Base-by-base conservation (phyloP, 2,329 filamentous ascomycete species). In the Ciborinia camelliae region DNA sequence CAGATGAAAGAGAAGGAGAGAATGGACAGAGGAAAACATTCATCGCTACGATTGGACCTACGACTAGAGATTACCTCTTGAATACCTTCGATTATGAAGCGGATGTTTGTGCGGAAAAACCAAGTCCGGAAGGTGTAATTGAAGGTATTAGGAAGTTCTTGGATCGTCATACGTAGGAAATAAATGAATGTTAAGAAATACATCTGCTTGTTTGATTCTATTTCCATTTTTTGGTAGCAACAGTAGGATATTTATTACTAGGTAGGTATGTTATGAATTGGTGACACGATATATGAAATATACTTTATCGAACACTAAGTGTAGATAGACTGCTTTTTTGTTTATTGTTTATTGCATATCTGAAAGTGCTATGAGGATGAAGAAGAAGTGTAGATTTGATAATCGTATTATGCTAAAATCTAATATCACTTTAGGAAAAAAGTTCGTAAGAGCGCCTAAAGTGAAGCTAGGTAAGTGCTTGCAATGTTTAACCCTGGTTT, bases 11-110 rank as follows among this genome's bases (percentile, higher is more conserved):
- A 20, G 48, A 23, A 6, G 57, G 47, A 62, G 54, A 43, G 64
- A 23, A 12, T 63, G 66, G 62, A 63, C 73, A 75, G 35, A 78
- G 77, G 12, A 81, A 76, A 59, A 89, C 87, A 0, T 86, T 84
- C 68, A 81, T 98, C 67, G 91, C 89, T 18, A 96, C 93, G 0
- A 99, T 99, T 76, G 95, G 95, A 0, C 94, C 95, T 15, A 99
- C 95, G 23, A 99, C 95, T 14, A 83, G 88, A 68, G 87, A 92
- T 70, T 87, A 91, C 77, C 78, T 99, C 52, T 75, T 80, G 20
- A 79, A 81, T 26, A 82, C 81, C 1, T 91, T 92, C 75, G 84
- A 79, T 0, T 89, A 87, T 68, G 82, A 86, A 71, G 86, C 91
- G 0, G 87, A 94, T 74, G 89, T 90, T n/a, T 96, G 90, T 76